phyloP scores from a whole-genome alignment of 1,284 basidiomycete species.

The Ustilago esculenta region DNA sequence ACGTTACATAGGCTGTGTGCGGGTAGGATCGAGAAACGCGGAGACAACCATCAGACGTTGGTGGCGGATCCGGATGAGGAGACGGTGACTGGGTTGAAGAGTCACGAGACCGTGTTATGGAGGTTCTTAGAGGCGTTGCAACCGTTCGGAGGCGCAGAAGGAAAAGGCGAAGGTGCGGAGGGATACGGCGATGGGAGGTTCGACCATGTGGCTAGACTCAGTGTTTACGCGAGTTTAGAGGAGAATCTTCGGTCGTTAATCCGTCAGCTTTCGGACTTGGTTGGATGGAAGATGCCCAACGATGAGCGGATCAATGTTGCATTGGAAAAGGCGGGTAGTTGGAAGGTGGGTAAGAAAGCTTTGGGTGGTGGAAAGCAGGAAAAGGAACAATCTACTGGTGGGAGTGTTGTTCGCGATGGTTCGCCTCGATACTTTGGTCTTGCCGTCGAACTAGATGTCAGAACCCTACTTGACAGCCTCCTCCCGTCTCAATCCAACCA shows the following conservation, averaged over 20 bases:
- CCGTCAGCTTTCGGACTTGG: slow-evolving; percentile 9
- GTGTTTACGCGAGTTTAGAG: slow-evolving; percentile 70
- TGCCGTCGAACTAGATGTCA: slow-evolving; percentile 44
- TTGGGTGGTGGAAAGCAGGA: not conserved
- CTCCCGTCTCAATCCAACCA: too few relatives aligned
- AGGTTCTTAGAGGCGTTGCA: slow-evolving; percentile 75
- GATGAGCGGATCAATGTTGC: slow-evolving; percentile 20
- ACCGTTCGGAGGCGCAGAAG: slow-evolving; percentile 71
- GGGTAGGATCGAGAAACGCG: slow-evolving; percentile 49
- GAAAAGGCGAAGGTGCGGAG: slow-evolving; percentile 58
- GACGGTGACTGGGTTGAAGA: slow-evolving; percentile 10
- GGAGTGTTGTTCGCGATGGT: too few relatives aligned
- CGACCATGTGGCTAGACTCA: slow-evolving; percentile 76
- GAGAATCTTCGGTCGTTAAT: slow-evolving; percentile 33
- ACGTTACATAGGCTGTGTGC: slow-evolving; percentile 53
- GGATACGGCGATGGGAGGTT: slow-evolving; percentile 71
- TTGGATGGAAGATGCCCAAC: slow-evolving; percentile 27
- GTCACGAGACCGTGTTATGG: slow-evolving; percentile 83
- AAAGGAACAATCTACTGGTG: too few relatives aligned
- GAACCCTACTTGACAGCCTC: slow-evolving; percentile 9
- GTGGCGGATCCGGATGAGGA: slow-evolving; percentile 22
- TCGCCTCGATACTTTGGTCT: slow-evolving; percentile 60
- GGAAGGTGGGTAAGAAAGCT: slow-evolving; percentile 24
- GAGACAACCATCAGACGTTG: slow-evolving; percentile 63
- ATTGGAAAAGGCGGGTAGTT: slow-evolving; percentile 21